Evolutionary conservation across 768 basidiomycete genomes (phyloP), one percentile per base, ranked within the genome.

Genomic region (Amanita rimosa): DNA sequence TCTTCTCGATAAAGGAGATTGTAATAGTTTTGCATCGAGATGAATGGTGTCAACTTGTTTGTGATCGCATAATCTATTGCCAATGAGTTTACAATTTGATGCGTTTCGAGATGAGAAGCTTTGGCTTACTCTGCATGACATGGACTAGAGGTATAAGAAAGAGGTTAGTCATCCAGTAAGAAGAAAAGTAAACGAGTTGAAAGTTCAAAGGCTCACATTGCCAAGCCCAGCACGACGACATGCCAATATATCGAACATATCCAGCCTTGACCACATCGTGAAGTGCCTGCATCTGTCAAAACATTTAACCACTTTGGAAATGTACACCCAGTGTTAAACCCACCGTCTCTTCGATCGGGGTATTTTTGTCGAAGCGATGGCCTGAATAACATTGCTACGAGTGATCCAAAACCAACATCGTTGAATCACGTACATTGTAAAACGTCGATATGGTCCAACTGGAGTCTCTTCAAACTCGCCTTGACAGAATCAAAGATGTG

Each of bases 1-100:
- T 76, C 59, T 82, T 83, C 81, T 6, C 81, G 66, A 55, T 83
- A 83, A 8, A 76, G 55, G n/a, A 79, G 61, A 48, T 60, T 76
- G 58, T 82, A 73, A 53, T 78, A 75, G 55, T 82, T 29, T 29
- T 29, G 29, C 29, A 29, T 29, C 1, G 29, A 29, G 10, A 29
- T 29, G 4, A 29, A 29, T 81, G 73, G 74, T 0, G 74, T 76
- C 2, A 78, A 61, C 5, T 71, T 70, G 62, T 82, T 74, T 34
- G 68, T 57, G 48, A 80, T 74, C 0, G 79, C 80, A 54, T 81
- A 81, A 55, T 76, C 78, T 79, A 19, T 36, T n/a, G 14, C 36
- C 81, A 81, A 55, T 24, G n/a, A n/a, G 46, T 27, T 19, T 27
- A 21, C 7, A 40, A 10, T 40, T 19, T 14, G 9, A 24, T 38